A percentile compares a stretch with the other conserved stretches of the same genome.
Conservation (phyloP, 192 early-diverging fungal genomes). For the Piromyces finnis region DNA sequence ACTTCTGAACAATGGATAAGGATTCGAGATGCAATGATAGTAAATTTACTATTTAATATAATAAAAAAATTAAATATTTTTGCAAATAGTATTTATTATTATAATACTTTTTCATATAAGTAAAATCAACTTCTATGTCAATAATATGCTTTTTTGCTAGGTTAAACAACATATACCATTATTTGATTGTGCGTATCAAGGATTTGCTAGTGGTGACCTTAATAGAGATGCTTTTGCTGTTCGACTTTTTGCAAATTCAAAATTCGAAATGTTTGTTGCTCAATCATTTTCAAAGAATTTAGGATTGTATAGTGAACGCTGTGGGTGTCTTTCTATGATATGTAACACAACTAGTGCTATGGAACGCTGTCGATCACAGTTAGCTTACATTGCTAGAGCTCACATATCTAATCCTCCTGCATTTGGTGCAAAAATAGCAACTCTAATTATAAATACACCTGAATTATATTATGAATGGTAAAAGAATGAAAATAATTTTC, state of each 20-base stretch:
- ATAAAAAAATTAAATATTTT: too few relatives aligned
- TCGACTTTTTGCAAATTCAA: slow-evolving; percentile 77
- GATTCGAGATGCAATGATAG: slow-evolving; percentile 63
- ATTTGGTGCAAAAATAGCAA: slow-evolving; percentile 77
- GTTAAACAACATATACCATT: slow-evolving; percentile 74
- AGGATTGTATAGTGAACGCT: slow-evolving; percentile 80
- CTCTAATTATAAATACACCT: slow-evolving; percentile 61
- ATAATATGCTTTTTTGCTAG: not conserved
- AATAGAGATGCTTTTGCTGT: slow-evolving; percentile 83
- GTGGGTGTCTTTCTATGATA: slow-evolving; percentile 70
- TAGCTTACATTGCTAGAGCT: slow-evolving; percentile 68
- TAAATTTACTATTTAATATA: not conserved
- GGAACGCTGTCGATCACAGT: slow-evolving; percentile 53
- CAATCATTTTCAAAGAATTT: slow-evolving; percentile 99
- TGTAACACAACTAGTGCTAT: slow-evolving; percentile 23
- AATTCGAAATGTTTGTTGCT: slow-evolving; percentile 77
- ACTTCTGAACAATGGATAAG: slow-evolving; percentile 85
- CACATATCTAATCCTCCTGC: slow-evolving; percentile 88
- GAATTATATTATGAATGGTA: slow-evolving; percentile 73
- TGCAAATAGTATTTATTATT: too few relatives aligned
- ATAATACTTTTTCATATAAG: too few relatives aligned
- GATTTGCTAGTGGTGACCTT: slow-evolving; percentile 84
- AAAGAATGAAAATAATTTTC: too few relatives aligned
- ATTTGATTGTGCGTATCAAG: slow-evolving; percentile 99
- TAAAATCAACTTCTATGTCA: too few relatives aligned